Percentiles rank a stretch among this genome's conserved stretches.
Conservation (phyloP, 1,284 basidiomycete species). For the Neolentinus lepideus region DNA sequence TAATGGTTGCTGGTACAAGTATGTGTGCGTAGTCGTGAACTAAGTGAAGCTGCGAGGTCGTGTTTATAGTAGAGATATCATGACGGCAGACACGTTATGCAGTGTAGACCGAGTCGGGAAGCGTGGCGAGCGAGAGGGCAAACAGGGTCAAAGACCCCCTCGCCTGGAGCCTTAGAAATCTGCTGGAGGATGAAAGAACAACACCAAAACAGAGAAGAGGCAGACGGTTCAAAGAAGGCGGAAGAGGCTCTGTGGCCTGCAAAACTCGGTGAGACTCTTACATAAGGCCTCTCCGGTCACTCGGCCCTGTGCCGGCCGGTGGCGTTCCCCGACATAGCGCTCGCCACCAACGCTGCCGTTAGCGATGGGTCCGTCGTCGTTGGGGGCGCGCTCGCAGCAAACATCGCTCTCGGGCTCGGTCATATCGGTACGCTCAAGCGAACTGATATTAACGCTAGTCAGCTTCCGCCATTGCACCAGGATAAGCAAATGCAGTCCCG, state of each 20-base stretch:
- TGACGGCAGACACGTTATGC: constrained; percentile 31
- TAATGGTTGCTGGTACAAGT: background rate
- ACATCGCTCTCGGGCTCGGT: background rate
- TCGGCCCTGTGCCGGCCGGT: background rate
- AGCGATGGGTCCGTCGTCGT: background rate
- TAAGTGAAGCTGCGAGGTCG: constrained; percentile 1
- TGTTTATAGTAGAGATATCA: constrained; percentile 4
- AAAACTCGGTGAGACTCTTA: background rate
- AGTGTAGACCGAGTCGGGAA: background rate
- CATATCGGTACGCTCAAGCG: background rate
- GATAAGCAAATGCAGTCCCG: background rate
- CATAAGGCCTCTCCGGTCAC: background rate
- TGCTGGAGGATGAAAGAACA: background rate
- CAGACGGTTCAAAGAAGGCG: background rate
- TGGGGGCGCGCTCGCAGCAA: background rate
- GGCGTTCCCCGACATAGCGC: background rate
- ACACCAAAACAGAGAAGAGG: background rate
- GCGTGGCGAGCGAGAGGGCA: constrained; percentile 16
- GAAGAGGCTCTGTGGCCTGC: background rate
- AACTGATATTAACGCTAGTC: background rate
- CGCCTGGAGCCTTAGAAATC: background rate
- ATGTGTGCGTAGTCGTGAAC: background rate
- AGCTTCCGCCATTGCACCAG: background rate
- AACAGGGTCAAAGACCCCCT: background rate
- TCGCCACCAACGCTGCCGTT: background rate